These are phyloP conservation scores for Parachlorella kessleri DNA, from an alignment of 139 green algal genomes.

Conservation along the genomic window DNA sequence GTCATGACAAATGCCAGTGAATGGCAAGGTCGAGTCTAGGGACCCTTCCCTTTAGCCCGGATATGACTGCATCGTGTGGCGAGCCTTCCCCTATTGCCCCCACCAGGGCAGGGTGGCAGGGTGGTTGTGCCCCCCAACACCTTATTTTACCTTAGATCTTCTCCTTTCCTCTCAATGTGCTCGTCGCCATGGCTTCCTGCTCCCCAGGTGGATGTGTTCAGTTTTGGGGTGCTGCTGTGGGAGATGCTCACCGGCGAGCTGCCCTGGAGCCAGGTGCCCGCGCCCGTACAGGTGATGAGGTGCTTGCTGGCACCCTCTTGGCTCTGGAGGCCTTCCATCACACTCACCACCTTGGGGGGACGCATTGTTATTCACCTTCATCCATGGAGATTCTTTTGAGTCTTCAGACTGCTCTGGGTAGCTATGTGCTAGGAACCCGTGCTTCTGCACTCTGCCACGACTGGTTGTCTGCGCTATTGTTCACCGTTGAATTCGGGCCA, in stretches of 20 bases:
- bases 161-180: neutral
- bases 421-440: too few relatives aligned
- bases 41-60: too few relatives aligned
- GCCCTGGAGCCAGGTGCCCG: constrained; percentile 69
- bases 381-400: neutral
- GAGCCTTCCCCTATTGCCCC: too few relatives aligned
- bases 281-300: constrained; percentile 73
- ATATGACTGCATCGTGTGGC: too few relatives aligned
- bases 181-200: neutral
- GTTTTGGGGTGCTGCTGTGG: constrained; percentile 76
- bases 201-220: constrained; percentile 40
- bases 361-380: neutral
- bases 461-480: neutral
- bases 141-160: neutral
- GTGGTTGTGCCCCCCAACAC: neutral
- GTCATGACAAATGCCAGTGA: too few relatives aligned
- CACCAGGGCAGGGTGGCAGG: too few relatives aligned
- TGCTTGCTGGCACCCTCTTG: constrained; percentile 31
- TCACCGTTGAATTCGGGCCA: too few relatives aligned
- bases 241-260: constrained; percentile 70
- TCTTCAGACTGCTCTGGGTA: too few relatives aligned
- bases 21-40: too few relatives aligned
- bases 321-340: neutral
- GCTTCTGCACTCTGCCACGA: too few relatives aligned
- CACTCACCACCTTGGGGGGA: too few relatives aligned